Evolutionary conservation across 306 rosid genomes (phyloP).

Genomic region (Ammopiptanthus mongolicus): DNA sequence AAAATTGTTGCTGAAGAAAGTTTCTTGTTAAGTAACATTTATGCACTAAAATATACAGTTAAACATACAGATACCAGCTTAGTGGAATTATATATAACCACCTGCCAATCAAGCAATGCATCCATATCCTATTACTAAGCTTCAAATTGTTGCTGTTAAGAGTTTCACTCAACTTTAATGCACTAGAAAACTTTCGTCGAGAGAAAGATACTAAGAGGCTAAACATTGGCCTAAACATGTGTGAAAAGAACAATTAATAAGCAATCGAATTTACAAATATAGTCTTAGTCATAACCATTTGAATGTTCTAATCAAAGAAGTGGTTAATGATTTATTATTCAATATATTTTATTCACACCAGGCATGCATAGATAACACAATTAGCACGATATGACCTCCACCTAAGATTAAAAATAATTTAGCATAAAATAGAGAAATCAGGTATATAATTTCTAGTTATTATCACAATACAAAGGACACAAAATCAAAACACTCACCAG

Average conservation of each 20-base stretch:
- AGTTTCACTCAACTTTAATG: neutral
- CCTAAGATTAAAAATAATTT: neutral
- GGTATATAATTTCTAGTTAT: too few species aligned
- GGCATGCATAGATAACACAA: neutral
- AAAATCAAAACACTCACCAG: too few species aligned
- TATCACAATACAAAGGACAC: too few species aligned
- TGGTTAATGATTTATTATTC: neutral
- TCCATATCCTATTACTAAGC: neutral
- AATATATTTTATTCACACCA: neutral
- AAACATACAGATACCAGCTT: neutral
- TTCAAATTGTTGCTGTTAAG: neutral
- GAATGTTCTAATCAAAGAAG: neutral
- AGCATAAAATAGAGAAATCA: neutral
- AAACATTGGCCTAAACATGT: neutral
- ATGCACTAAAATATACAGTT: neutral
- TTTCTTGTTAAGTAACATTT: neutral
- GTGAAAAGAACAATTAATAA: neutral
- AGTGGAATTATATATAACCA: neutral
- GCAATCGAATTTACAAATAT: neutral
- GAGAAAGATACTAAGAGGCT: neutral
- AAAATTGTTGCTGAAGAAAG: neutral
- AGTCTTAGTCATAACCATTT: neutral
- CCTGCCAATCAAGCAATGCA: neutral
- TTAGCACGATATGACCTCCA: neutral
- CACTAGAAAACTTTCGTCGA: neutral